Conservation (phyloP, 2,329 filamentous ascomycete genomes). For the Trichoderma cornu-damae region DNA sequence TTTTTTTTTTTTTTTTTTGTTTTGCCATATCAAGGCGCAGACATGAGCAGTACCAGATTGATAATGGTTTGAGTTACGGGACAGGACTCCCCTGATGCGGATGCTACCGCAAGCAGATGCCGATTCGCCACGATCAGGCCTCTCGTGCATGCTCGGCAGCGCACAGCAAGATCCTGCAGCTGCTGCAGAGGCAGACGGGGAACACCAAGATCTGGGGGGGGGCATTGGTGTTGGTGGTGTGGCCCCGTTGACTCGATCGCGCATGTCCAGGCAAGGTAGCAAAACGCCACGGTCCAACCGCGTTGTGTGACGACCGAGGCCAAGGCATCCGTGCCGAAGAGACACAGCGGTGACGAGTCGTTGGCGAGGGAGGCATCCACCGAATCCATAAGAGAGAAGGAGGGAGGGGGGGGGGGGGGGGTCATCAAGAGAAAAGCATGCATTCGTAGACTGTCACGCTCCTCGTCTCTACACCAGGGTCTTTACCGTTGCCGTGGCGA, state of each 20-base stretch:
- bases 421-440: too few relatives aligned
- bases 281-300: conserved; percentile 7
- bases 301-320: conserved; percentile 1
- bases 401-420: too few relatives aligned
- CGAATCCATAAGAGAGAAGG: background rate
- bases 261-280: background rate
- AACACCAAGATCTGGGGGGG: conserved; percentile 13
- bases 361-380: background rate
- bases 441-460: background rate
- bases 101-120: too few relatives aligned
- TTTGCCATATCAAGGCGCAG: background rate
- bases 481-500: background rate
- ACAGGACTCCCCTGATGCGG: background rate
- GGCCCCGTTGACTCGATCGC: background rate
- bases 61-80: background rate
- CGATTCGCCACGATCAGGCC: background rate
- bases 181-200: background rate
- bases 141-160: background rate
- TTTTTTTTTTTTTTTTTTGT: too few relatives aligned
- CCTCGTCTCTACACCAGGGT: background rate
- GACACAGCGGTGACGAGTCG: background rate
- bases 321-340: conserved; percentile 4
- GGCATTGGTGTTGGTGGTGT: background rate
- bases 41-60: background rate
- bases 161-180: conserved; percentile 12